Conservation (phyloP, 768 basidiomycete species). For the Psilocybe cubensis region DNA sequence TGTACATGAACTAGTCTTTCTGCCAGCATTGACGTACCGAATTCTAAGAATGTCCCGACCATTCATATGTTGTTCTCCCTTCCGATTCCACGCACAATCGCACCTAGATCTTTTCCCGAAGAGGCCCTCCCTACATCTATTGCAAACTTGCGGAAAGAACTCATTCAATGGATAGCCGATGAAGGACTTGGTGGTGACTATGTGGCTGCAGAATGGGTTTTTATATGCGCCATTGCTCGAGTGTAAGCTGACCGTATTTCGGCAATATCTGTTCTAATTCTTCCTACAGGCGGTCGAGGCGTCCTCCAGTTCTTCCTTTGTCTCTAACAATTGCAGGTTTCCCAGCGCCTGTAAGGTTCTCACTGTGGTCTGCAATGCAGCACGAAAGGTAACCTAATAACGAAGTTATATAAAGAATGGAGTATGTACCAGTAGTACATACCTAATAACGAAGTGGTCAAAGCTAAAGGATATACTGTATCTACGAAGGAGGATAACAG, state of each 20-base stretch:
- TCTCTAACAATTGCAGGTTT: conserved; percentile 67
- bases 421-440: conserved; percentile 4
- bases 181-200: conserved; percentile 71
- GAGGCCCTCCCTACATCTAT: conserved; percentile 14
- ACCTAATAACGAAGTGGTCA: conserved; percentile 5
- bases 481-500: neutral
- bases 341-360: too few species aligned
- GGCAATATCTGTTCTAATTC: neutral
- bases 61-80: conserved; percentile 68
- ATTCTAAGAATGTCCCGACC: conserved; percentile 53
- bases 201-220: conserved; percentile 75
- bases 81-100: conserved; percentile 40
- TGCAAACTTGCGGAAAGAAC: conserved; percentile 45
- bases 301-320: conserved; percentile 67
- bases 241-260: conserved; percentile 51
- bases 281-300: conserved; percentile 61
- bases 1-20: conserved; percentile 33
- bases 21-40: conserved; percentile 40
- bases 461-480: conserved; percentile 1
- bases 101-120: conserved; percentile 42
- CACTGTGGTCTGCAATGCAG: too few species aligned
- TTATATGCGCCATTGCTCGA: conserved; percentile 60
- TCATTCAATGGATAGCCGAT: conserved; percentile 75
- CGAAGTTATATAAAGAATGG: conserved; percentile 4
- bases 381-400: neutral